Conservation (phyloP, 2,329 filamentous ascomycete genomes). For the Pezicula carpinea region DNA sequence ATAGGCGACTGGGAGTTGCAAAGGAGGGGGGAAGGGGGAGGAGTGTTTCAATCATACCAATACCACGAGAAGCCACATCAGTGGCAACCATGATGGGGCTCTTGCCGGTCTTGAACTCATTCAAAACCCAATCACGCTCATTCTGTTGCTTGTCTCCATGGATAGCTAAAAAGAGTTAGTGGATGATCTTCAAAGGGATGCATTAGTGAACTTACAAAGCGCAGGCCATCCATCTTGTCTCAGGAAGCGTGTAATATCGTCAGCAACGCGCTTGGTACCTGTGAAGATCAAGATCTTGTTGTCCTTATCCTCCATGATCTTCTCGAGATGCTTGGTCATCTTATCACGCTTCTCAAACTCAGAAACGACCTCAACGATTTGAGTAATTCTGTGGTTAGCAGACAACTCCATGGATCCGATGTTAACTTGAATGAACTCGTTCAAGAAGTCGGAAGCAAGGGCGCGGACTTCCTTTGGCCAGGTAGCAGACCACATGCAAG, state of each 20-base stretch:
- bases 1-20: conserved; percentile 54
- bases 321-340: conserved; percentile 97
- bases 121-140: conserved; percentile 98
- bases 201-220: conserved; percentile 66
- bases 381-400: conserved; percentile 96
- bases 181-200: conserved; percentile 39
- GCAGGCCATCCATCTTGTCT: conserved; percentile 98
- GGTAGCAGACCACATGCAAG: conserved; percentile 99
- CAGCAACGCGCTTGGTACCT: conserved; percentile 88
- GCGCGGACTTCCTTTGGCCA: conserved; percentile 98
- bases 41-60: conserved; percentile 86
- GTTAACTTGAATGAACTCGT: conserved; percentile 98
- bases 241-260: conserved; percentile 95
- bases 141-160: conserved; percentile 99
- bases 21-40: conserved; percentile 34
- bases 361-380: conserved; percentile 92
- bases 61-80: conserved; percentile 99
- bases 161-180: conserved; percentile 62
- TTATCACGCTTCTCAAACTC: conserved; percentile 97
- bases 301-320: conserved; percentile 92
- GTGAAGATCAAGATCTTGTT: conserved; percentile 98
- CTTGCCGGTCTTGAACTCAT: conserved; percentile 99
- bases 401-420: conserved; percentile 94
- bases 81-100: conserved; percentile 99
- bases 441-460: conserved; percentile 83